Evolutionary conservation across 2,329 filamentous ascomycete species (phyloP).

Genomic region (Zasmidium citrigriseum): DNA sequence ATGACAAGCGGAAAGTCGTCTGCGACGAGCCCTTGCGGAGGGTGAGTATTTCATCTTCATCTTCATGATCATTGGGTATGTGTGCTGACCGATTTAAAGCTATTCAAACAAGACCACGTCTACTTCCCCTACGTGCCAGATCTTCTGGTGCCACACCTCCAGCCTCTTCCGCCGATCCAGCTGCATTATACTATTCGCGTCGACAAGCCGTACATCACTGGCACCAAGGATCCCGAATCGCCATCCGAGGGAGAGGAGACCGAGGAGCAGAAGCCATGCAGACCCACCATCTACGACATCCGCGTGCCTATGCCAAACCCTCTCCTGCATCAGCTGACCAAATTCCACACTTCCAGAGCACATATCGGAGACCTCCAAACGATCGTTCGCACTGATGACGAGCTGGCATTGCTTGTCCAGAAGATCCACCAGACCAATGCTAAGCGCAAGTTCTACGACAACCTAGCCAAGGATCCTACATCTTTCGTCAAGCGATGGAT

Average conservation of each 20-base stretch:
- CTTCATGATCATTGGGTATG: neutral
- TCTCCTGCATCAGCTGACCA: conserved; percentile 65
- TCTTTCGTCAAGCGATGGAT: conserved; percentile 86
- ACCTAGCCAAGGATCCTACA: conserved; percentile 77
- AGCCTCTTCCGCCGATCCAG: conserved; percentile 75
- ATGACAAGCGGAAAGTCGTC: conserved; percentile 88
- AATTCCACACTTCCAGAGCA: conserved; percentile 40
- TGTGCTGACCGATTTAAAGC: conserved; percentile 46
- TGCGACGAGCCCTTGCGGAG: conserved; percentile 81
- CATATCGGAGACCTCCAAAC: conserved; percentile 70
- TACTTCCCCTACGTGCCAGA: conserved; percentile 84
- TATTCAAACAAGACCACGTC: conserved; percentile 71
- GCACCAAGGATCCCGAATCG: conserved; percentile 66
- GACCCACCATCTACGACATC: conserved; percentile 86
- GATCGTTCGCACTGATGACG: conserved; percentile 77
- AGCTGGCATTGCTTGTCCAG: conserved; percentile 79
- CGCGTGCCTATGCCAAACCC: conserved; percentile 81
- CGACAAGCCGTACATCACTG: conserved; percentile 59
- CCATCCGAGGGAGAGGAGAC: conserved; percentile 46
- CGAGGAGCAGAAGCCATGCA: conserved; percentile 47
- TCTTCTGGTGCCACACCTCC: conserved; percentile 71
- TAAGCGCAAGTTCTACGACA: conserved; percentile 84
- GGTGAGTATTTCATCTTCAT: conserved; percentile 57
- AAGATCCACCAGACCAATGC: conserved; percentile 82
- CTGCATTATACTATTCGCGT: conserved; percentile 92